Evolutionary conservation across 306 rosid species (phyloP).

Genomic region (Trichosanthes cucumerina): DNA sequence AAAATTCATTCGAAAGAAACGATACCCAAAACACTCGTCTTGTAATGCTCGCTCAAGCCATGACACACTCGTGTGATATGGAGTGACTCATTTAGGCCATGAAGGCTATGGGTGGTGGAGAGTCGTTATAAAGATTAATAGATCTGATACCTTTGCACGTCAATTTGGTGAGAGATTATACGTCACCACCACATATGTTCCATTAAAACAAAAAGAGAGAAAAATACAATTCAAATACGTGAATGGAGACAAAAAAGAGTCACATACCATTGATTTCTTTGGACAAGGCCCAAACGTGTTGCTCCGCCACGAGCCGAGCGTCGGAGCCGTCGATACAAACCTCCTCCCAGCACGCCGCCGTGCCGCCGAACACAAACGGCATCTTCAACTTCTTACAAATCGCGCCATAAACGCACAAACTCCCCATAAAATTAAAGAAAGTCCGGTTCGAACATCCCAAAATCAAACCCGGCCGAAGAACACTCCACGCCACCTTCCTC

Average conservation of each 20-base stretch:
- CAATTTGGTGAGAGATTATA: too few relatives aligned
- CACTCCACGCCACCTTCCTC: conserved; percentile 50
- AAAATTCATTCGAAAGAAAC: too few relatives aligned
- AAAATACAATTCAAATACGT: too few relatives aligned
- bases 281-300: conserved; percentile 75
- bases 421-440: conserved; percentile 63
- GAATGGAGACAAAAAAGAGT: background rate
- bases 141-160: too few relatives aligned
- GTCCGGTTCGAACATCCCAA: conserved; percentile 60
- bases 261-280: background rate
- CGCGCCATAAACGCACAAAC: conserved; percentile 71
- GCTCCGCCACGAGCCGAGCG: conserved; percentile 83
- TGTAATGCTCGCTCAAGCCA: too few relatives aligned
- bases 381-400: conserved; percentile 50
- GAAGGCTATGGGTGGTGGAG: too few relatives aligned
- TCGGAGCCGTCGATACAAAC: conserved; percentile 71
- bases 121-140: too few relatives aligned
- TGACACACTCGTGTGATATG: too few relatives aligned
- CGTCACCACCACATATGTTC: too few relatives aligned
- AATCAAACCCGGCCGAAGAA: conserved; percentile 75
- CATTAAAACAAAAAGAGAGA: too few relatives aligned
- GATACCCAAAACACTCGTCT: too few relatives aligned
- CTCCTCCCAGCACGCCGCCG: conserved; percentile 74
- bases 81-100: too few relatives aligned
- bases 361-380: conserved; percentile 78